Percentiles rank a stretch among this genome's conserved stretches.
phyloP scores from a whole-genome alignment of 202 grass and related monocot genomes.

The Zoysia matrella region DNA sequence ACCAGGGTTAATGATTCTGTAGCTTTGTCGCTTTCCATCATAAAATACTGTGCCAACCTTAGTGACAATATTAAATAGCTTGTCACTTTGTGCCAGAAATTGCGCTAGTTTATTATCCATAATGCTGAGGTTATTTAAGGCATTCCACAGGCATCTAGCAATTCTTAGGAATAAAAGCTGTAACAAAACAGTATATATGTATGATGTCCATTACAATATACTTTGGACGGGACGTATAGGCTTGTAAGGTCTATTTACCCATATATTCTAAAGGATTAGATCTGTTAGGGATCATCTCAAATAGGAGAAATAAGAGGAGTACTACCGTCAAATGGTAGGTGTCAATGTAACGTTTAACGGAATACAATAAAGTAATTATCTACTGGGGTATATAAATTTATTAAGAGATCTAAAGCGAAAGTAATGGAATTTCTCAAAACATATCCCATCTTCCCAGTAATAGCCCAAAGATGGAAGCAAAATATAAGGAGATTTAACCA shows the following conservation, averaged over 20 bases:
- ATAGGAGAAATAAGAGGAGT: not conserved
- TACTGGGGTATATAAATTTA: not conserved
- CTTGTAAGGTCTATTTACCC: not conserved
- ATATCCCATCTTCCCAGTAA: not conserved
- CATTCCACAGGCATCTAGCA: not conserved
- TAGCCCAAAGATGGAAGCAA: not conserved
- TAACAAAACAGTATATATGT: not conserved
- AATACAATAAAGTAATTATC: not conserved
- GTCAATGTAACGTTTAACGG: not conserved
- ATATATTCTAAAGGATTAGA: not conserved
- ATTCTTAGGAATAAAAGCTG: not conserved
- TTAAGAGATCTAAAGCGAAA: slow-evolving; percentile 9
- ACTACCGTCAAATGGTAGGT: not conserved
- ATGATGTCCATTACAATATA: not conserved
- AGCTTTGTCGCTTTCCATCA: no score
- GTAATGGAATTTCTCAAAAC: not conserved
- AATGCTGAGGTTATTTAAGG: not conserved
- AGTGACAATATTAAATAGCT: slow-evolving; percentile 1
- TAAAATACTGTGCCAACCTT: not conserved
- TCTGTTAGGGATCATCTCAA: not conserved
- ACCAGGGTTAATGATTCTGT: not conserved
- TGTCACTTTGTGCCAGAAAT: slow-evolving; percentile 5
- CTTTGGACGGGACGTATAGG: not conserved
- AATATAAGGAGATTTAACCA: not conserved
- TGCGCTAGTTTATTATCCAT: not conserved